A percentile compares a stretch with the other conserved stretches of the same genome.
These are phyloP conservation scores for Lactarius hatsudake DNA, from an alignment of 768 basidiomycete genomes.

Conservation along the genomic window DNA sequence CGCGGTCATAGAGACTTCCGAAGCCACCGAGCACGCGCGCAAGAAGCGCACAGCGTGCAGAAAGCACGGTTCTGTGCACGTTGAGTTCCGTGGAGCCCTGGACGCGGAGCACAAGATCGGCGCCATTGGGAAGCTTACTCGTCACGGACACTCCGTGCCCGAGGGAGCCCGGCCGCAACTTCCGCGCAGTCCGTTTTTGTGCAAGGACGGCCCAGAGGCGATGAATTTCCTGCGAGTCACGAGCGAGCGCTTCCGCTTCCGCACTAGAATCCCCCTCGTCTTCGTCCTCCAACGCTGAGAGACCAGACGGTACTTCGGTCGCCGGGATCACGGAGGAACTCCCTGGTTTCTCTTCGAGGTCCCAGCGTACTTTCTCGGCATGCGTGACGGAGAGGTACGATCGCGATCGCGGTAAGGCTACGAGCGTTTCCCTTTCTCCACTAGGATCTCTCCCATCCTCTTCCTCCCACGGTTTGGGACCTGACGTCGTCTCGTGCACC, in stretches of 20 bases:
- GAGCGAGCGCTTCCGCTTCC: conserved; percentile 30
- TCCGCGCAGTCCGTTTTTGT: conserved; percentile 14
- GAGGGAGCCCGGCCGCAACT: conserved; percentile 2
- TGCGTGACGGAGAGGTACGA: conserved; percentile 46
- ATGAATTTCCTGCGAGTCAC: conserved; percentile 37
- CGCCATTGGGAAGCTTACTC: conserved; percentile 44
- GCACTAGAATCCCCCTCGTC: conserved; percentile 31
- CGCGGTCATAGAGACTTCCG: conserved; percentile 15
- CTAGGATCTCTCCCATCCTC: not conserved
- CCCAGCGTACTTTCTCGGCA: conserved; percentile 27
- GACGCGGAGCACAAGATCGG: conserved; percentile 58
- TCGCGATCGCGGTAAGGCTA: conserved; percentile 61
- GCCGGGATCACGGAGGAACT: not conserved
- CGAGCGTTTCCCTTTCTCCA: conserved; percentile 47
- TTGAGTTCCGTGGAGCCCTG: conserved; percentile 45
- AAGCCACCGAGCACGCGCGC: conserved; percentile 41
- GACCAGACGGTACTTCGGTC: not conserved
- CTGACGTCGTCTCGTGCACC: not conserved
- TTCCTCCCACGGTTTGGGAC: conserved; percentile 17
- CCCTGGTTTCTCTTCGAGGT: conserved; percentile 12
- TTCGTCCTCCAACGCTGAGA: conserved; percentile 26
- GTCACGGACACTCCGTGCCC: conserved; percentile 2
- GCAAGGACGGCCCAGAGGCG: conserved; percentile 29
- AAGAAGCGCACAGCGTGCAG: conserved; percentile 53
- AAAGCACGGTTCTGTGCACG: conserved; percentile 65